Conservation (phyloP, 2,329 filamentous ascomycete species). For the Colletotrichum sojae region DNA sequence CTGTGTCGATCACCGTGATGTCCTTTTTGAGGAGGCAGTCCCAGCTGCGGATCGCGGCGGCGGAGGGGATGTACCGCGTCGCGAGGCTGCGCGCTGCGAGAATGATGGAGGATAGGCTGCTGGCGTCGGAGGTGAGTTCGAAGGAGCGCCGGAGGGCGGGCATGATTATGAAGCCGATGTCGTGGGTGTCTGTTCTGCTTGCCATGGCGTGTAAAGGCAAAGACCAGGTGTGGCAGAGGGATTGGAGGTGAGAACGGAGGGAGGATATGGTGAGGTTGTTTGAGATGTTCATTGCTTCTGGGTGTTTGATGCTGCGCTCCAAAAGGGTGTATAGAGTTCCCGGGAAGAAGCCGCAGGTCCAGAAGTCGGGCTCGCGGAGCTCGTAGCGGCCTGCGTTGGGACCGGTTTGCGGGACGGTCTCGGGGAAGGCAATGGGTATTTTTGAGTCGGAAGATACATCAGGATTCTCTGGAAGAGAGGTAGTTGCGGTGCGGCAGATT, state of each 20-base stretch:
- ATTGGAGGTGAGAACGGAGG: conserved; percentile 28
- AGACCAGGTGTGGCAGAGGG: conserved; percentile 50
- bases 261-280: not conserved
- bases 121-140: conserved; percentile 58
- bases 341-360: conserved; percentile 61
- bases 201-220: conserved; percentile 54
- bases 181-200: conserved; percentile 64
- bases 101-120: conserved; percentile 57
- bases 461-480: conserved; percentile 30
- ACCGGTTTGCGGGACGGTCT: conserved; percentile 50
- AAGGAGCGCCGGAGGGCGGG: conserved; percentile 62
- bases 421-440: conserved; percentile 46
- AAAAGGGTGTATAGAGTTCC: conserved; percentile 53
- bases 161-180: conserved; percentile 68
- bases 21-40: conserved; percentile 54
- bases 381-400: conserved; percentile 45
- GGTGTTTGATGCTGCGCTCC: conserved; percentile 51
- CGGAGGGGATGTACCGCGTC: conserved; percentile 56
- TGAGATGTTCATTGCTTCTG: conserved; percentile 34
- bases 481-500: conserved; percentile 33
- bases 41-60: conserved; percentile 64
- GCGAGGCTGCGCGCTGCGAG: conserved; percentile 60
- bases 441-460: not conserved
- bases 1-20: conserved; percentile 46
- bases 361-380: conserved; percentile 53